Evolutionary conservation across 2,329 filamentous ascomycete genomes (phyloP), one percentile per base, ranked within the genome.

Genomic region (Aspergillus sp.): DNA sequence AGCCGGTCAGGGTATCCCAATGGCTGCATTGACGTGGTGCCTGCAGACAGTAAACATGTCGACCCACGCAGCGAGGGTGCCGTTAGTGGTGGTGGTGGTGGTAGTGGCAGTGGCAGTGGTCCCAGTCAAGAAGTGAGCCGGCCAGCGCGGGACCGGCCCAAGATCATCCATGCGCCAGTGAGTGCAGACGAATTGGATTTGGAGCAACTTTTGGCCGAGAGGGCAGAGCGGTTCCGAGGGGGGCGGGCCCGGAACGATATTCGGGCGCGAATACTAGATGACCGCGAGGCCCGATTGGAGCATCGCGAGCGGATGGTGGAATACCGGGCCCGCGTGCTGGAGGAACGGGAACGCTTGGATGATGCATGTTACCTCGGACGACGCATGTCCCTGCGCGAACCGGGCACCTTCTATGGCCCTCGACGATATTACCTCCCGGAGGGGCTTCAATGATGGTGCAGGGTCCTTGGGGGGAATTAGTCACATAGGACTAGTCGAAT

Each of bases 181-280:
- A 62, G 53, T 56, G 25, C 61, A 17, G 61, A 64, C 45, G 63
- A 63, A 10, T 36, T 65, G 25, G 63, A 65, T 13, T 7, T 61
- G 38, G 45, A 58, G 19, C 50, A 60, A 13, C 41, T 63, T n/a
- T 15, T 55, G 23, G 53, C 45, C 17, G 53, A 55, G 25, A 32
- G 39, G 15, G 30, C 19, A 13, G 62, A 62, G 21, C 50, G 59
- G 48, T 32, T 32, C 17, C 57, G 56, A 38, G 57, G 59, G 19
- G 56, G 58, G 28, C 63, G 63, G 23, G 52, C 56, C 13, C 60
- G 61, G n/a, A 63, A 71, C 57, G 70, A 72, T 30, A 60, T 70
- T 25, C 68, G 72, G 8, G 68, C 58, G 50, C 70, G 67, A 38
- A 65, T 73, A 49, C 68, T 74, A 39, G 66, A 69, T 25, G 64